Base-by-base conservation (phyloP, 257 asterid genomes). In the Linaria vulgaris region DNA sequence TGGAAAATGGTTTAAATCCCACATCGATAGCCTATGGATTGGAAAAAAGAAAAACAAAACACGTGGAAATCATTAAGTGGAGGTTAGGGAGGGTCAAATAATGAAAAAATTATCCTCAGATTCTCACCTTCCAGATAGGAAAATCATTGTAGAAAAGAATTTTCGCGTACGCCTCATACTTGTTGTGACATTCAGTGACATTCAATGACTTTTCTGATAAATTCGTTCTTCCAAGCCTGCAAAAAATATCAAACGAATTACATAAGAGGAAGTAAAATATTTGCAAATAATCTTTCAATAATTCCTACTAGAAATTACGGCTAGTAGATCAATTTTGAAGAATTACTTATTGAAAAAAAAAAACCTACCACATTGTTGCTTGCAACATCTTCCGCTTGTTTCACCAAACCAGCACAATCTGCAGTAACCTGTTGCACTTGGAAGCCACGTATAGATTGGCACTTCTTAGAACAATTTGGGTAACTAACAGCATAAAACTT, bases 351-450 rank as follows among this genome's bases (percentile, higher is more conserved):
- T 34, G 10, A 27, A 20, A 24, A 9, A n/a, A n/a, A n/a, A 37
- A 37, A 67, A 80, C 65, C 46, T 43, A 80, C 99, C 96, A 87
- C 88, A 77, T 85, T 92, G 70, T 63, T 85, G 80, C 96, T 89
- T 37, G 97, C 99, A 75, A 96, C 96, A 82, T 92, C 99, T 85
- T 92, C 99, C 19, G 99, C 99, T 73, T 87, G 97, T 83, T 89
- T 89, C 55, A 92, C 97, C 80, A 92, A 75, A 56, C 91, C 85
- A 22, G 94, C 87, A 62, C 99, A 97, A 83, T 90, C 99, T 63
- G 88, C 90, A 65, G 97, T 87, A 63, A 92, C 97, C 80, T 92
- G 97, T 96, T 87, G 91, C 75, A 69, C 37, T 60, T 56, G 19
- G 41, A 73, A 66, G 76, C 27, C 56, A 74, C 17, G 7, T 57